Evolutionary conservation across 2,329 filamentous ascomycete genomes (phyloP), one percentile per base, ranked within the genome.

Genomic region (Tolypocladium cylindrosporum): DNA sequence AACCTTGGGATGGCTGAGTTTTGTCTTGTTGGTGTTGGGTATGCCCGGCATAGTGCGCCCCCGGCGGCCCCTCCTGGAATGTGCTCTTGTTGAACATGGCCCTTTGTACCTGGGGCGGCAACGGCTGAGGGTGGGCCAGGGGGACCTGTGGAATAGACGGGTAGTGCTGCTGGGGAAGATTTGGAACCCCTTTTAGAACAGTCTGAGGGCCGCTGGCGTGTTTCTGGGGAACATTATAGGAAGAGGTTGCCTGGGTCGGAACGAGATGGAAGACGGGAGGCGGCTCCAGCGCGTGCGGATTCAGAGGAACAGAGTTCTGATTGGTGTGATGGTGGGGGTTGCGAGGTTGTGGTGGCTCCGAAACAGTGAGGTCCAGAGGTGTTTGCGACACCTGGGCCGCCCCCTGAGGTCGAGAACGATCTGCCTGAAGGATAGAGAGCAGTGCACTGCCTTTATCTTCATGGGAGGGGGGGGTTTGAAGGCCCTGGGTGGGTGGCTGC

Each of bases 291-390:
- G 63, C 61, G 52, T 62, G 64, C 3, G 64, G 62, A 3, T 55
- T 19, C 11, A 24, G 19, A 53, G 62, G 62, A 13, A 78, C 76
- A 19, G 79, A 68, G 24, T 75, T 75, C 36, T 79, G 78, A 45
- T 72, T 68, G 16, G 79, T 75, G 55, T 81, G 79, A 58, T 81
- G 78, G 66, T 85, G 83, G 8, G 85, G 83, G 48, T 80, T 82
- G 45, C 73, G 75, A 16, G 85, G 82, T 66, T 81, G 78, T 36
- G 78, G 68, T 27, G 79, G 75, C 34, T 80, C 76, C 6, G 70
- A 67, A 55, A 76, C 71, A 21, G 76, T 74, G 60, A 84, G 80
- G 16, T 87, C 82, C 39, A 82, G 69, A 10, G 83, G 80, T 6
- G 81, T 83, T 55, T 78, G 77, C 48, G 76, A 78, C 60, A 70